Evolutionary conservation across 2,329 filamentous ascomycete genomes (phyloP), one percentile per base, ranked within the genome.

Genomic region (Fusarium sp.): DNA sequence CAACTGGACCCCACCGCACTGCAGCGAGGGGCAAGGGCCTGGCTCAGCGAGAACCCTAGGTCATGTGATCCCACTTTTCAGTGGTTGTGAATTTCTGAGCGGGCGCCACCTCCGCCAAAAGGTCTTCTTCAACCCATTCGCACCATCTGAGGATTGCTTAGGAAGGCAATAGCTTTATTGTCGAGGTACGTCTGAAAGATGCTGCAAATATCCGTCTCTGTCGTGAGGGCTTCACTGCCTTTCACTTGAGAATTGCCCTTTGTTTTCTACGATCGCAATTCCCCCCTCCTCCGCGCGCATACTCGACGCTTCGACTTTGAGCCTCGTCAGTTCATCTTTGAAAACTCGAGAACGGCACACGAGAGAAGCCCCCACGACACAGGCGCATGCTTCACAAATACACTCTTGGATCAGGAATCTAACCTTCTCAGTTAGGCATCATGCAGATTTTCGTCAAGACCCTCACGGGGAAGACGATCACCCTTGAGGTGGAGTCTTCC

Each of bases 391-490:
- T 61, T 59, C 50, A 33, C 49, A 39, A 7, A 57, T 23, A 58
- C 4, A 30, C 33, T 45, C 23, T 19, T 6, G 60, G 48, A 73
- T 55, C 49, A 48, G 39, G 53, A 75, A 67, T 82, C 82, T 83
- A 81, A 83, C 79, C 75, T 78, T 68, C 69, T 70, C 74, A 79
- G 78, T 75, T 76, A 88, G 86, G 87, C 87, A 88, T 88, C 84
- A 90, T 90, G 88, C 88, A 90, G 87, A 90, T 90, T 82, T 91
- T 91, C 86, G 89, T 91, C 79, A 90, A 91, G 85, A 91, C 89
- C 88, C 88, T 98, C 78, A 98, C 96, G 92, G 96, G 96, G 82
- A 98, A 98, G 92, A 98, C 96, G 82, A 98, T 98, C 92, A 98
- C 96, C 92, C 94, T 99, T 79, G 96, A 99, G 94, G 96, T 98